phyloP scores from a whole-genome alignment of 2,329 filamentous ascomycete species.

The Sclerotinia sclerotiorum region DNA sequence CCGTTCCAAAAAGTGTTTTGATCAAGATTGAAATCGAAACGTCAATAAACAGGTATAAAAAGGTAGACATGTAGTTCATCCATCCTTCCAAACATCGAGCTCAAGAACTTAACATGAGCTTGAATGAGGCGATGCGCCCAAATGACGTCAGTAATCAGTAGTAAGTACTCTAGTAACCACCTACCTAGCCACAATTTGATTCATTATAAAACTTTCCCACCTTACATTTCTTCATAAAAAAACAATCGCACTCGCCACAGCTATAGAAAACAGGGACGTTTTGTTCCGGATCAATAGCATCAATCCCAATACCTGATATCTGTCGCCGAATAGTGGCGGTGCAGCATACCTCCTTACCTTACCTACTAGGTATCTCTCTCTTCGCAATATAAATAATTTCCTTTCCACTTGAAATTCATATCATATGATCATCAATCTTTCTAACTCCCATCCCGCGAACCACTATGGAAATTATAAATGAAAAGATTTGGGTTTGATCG shows the following conservation, averaged over 20 bases:
- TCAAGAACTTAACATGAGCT: background rate
- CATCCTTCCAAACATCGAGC: background rate
- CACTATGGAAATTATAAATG: too few species aligned
- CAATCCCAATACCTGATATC: too few species aligned
- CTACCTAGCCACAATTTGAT: background rate
- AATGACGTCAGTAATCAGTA: background rate
- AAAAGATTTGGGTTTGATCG: too few species aligned
- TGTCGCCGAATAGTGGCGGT: too few species aligned
- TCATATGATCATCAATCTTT: too few species aligned
- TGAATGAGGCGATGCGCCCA: background rate
- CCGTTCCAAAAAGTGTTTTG: background rate
- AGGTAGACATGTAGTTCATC: background rate
- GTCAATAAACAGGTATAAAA: background rate
- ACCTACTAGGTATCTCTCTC: too few species aligned
- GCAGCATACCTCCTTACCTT: too few species aligned
- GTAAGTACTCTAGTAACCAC: too few species aligned
- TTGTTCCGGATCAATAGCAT: too few species aligned
- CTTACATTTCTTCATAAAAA: background rate
- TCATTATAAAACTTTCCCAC: background rate
- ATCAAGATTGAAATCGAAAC: background rate
- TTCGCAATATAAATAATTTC: too few species aligned
- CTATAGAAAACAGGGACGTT: background rate
- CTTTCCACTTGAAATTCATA: too few species aligned
- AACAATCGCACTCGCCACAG: background rate
- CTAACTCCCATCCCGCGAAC: too few species aligned